phyloP scores from a whole-genome alignment of 2,329 filamentous ascomycete species.

The Beauveria brongniartii region DNA sequence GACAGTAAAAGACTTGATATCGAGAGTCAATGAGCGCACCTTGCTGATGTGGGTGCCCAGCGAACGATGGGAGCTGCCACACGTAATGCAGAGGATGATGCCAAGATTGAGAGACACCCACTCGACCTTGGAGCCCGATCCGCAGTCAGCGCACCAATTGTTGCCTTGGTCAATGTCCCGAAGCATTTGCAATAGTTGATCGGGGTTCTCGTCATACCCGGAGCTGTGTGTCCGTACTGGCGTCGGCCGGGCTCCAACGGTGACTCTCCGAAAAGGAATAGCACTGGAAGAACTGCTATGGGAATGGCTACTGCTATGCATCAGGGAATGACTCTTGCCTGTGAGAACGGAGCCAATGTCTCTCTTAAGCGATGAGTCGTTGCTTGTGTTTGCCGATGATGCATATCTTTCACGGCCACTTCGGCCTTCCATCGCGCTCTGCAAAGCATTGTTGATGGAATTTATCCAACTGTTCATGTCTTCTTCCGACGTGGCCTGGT shows the following conservation, averaged over 20 bases:
- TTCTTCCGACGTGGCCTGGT: slow-evolving; percentile 95
- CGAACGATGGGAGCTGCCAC: slow-evolving; percentile 92
- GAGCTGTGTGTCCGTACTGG: slow-evolving; percentile 62
- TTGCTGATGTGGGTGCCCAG: slow-evolving; percentile 97
- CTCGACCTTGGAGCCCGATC: slow-evolving; percentile 84
- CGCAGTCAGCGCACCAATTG: slow-evolving; percentile 88
- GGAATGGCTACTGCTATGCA: slow-evolving; percentile 43
- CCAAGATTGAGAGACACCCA: slow-evolving; percentile 99
- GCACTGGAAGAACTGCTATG: slow-evolving; percentile 37
- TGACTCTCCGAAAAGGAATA: slow-evolving; percentile 74
- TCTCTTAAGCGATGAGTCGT: slow-evolving; percentile 57
- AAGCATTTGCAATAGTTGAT: slow-evolving; percentile 77
- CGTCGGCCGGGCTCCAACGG: slow-evolving; percentile 78
- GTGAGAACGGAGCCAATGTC: slow-evolving; percentile 91
- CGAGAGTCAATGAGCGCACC: slow-evolving; percentile 86
- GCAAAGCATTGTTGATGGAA: slow-evolving; percentile 93
- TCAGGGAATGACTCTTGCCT: slow-evolving; percentile 74
- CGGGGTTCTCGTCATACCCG: slow-evolving; percentile 71
- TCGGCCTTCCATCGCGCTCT: slow-evolving; percentile 86
- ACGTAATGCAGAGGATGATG: slow-evolving; percentile 95
- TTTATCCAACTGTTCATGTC: slow-evolving; percentile 97
- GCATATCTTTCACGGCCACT: slow-evolving; percentile 48
- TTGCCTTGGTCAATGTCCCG: slow-evolving; percentile 90
- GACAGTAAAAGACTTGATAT: slow-evolving; percentile 91
- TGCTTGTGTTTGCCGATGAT: slow-evolving; percentile 23